Base-by-base conservation (phyloP, 305 asterid genomes). In the Coffea humblotiana region DNA sequence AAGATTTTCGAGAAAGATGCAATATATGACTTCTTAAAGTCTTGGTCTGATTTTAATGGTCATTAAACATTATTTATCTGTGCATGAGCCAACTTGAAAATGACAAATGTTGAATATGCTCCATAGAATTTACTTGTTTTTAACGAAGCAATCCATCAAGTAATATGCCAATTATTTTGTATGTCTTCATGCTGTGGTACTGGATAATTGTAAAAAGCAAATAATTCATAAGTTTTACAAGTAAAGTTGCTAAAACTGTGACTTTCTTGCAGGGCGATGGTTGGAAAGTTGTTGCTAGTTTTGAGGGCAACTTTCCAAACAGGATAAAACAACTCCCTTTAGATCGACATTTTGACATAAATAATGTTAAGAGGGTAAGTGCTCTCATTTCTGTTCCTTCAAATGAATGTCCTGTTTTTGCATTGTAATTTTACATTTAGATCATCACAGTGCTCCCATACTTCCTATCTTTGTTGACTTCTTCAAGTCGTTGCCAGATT, bases 201-300 rank as follows among this genome's bases (percentile, higher is more conserved):
- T 43, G 25, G 19, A 60, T 23, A 56, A 5, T 64, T 12, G 18
- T 25, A 64, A 37, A 64, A 64, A 27, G 69, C 16, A 6, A 40
- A 40, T 13, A 43, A 1, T 8, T 60, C 15, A 15, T n/a, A 9
- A 2, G 6, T 18, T 47, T 10, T 25, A 72, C 48, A 16, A 29
- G 56, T 43, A 37, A n/a, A 10, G 21, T 76, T 76, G 27, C 18
- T 23, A 48, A 47, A 19, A 47, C 29, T 8, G 61, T 52, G 19
- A 12, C 14, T 82, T 78, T 82, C 71, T 79, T 84, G 49, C 88
- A 92, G 98, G 98, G 98, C 79, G 83, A 81, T 79, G 98, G 98
- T 54, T 94, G 97, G 98, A 94, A 94, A 89, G 97, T 94, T 79
- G 98, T 94, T 80, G 90, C 96, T 47, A 91, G 97, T 90, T 94